Evolutionary conservation across 2,329 filamentous ascomycete genomes (phyloP), one percentile per base, ranked within the genome.

Genomic region (Cladosporium sp.): DNA sequence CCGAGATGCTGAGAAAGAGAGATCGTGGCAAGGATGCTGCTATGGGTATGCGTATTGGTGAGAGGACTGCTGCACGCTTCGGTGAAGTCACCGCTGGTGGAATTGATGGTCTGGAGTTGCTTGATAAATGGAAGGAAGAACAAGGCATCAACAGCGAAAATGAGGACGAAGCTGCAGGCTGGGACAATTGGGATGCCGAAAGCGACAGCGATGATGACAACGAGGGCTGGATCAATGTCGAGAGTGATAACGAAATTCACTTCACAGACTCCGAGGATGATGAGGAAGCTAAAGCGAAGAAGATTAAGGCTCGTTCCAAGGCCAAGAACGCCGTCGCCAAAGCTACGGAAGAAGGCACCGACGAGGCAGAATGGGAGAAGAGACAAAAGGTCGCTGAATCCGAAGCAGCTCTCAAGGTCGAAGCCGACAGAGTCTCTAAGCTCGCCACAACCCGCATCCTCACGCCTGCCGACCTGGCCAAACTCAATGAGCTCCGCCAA

Each of bases 391-490:
- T 68, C 15, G 59, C 68, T 9, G 69, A 68, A 45, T 63, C 66
- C 3, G 69, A 68, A 50, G 65, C 65, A 4, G 70, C 69, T 0
- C 63, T 64, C 30, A 69, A 65, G 45, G 61, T 63, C 61, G 63
- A 70, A 55, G 69, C 71, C 50, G 65, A 69, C 14, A 72, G 71
- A 15, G 69, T 76, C 36, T 86, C 88, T 12, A 91, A 86, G 67
- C 84, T 97, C 43, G 92, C 92, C n/a, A 96, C 90, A 0, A 96
- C 90, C 2, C 88, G 90, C 51, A 95, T 99, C 64, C 86, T 99
- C 62, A 99, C 94, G 0, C 94, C 94, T 0, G 94, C 94, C 12
- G 94, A 99, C 74, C 83, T 97, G n/a, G 88, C 90, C 66, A 97
- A 97, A 73, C 87, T 99, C 19, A 86, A 90, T 62, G 93, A 97